Base-by-base conservation (phyloP, 768 basidiomycete species). In the Trametes punicea region DNA sequence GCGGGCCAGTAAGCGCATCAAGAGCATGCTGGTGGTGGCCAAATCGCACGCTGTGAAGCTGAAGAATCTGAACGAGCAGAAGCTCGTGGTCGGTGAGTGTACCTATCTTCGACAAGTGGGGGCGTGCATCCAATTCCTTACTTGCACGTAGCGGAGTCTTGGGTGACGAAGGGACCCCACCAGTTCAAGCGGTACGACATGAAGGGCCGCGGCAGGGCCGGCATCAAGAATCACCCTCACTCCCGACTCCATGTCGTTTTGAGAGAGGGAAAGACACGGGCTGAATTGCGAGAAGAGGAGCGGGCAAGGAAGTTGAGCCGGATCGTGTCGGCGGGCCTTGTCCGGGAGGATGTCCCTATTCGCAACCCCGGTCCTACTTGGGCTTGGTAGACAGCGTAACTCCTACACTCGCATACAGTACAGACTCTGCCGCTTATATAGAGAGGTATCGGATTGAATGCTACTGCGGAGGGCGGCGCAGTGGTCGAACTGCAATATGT, bases 1-100 rank as follows among this genome's bases (percentile, higher is more conserved):
- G 74, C 81, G 92, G 21, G 92, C 89, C 13, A 87, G 91, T 61
- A 79, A 76, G 44, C 85, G 92, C 57, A 83, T 99, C 56, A 86
- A 92, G 80, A 90, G 87, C 63, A 93, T 93, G 82, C 79, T 98
- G 41, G 84, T 83, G 11, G 82, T 89, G 1, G 94, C 93, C 2
- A 88, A 90, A 66, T 84, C 93, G 67, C 89, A 95, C 64, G 96
- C 95, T 0, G 74, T 73, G 26, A 77, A 83, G 34, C 86, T 87
- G 66, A 93, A 95, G 74, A 82, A 81, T 27, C 73, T 98, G 67
- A 75, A 85, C 41, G 72, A 83, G 54, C 77, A 77, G 26, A 87
- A 83, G 65, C 80, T 98, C 46, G 75, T 96, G 55, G 86, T 98
- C 63, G 80, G 94, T 96, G 63, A 66, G 92, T 82, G 1, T 18